These are phyloP conservation scores for Bolboschoenoplectus hybrid DNA, from an alignment of 202 grass and related monocot genomes.

Conservation along the genomic window DNA sequence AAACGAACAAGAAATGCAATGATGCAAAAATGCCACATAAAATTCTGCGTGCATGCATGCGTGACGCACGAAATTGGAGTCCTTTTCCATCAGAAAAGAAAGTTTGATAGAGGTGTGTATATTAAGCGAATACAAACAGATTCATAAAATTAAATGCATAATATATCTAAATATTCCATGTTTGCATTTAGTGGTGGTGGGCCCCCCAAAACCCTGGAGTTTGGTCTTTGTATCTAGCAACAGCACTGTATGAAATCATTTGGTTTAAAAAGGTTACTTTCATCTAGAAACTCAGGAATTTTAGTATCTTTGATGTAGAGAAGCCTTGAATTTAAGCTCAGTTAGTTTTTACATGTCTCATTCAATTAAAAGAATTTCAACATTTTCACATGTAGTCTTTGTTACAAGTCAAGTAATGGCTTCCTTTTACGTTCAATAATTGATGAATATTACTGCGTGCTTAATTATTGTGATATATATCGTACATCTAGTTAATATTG, in stretches of 20 bases:
- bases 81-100: neutral
- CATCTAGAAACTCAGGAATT: conserved; percentile 25
- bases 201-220: neutral
- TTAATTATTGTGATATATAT: too few relatives aligned
- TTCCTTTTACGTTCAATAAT: neutral
- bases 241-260: conserved; percentile 9
- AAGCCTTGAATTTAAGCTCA: neutral
- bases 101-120: neutral
- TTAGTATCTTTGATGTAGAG: conserved; percentile 1
- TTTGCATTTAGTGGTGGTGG: neutral
- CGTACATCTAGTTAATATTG: too few relatives aligned
- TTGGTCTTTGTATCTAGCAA: conserved; percentile 3
- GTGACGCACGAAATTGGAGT: conserved; percentile 26
- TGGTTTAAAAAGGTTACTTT: neutral
- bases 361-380: conserved; percentile 3
- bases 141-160: neutral
- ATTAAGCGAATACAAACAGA: conserved; percentile 23
- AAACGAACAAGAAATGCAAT: conserved; percentile 28
- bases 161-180: conserved; percentile 13
- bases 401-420: neutral
- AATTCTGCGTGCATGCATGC: conserved; percentile 32
- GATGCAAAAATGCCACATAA: neutral
- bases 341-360: neutral
- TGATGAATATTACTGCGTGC: neutral
- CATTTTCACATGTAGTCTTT: neutral